Base-by-base conservation (phyloP, 2,329 filamentous ascomycete genomes). In the Ascocoryne sarcoides region DNA sequence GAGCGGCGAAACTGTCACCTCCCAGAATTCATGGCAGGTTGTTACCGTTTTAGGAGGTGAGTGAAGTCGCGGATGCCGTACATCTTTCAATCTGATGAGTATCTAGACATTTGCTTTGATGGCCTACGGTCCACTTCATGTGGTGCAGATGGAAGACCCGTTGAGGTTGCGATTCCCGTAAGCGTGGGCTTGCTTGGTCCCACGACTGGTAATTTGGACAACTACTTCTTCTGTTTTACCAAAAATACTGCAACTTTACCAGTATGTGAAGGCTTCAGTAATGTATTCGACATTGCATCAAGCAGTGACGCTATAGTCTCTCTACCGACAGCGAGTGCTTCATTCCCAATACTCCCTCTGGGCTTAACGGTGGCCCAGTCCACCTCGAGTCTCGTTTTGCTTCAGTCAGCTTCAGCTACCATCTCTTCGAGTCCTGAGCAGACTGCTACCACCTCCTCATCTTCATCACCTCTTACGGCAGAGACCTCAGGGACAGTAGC, bases 211-310 rank as follows among this genome's bases (percentile, higher is more conserved):
- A 26, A 26, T 15, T 15, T 34, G 3, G 17, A 38, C 8, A 39
- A 35, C 17, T 10, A 34, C 2, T 44, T 44, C 29, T 37, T 37
- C 29, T 44, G 42, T 23, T 32, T 44, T 19, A 35, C 34, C 8
- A 26, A 5, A 8, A 37, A 19, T n/a, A 19, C 1, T 12, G 15
- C 14, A 12, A 5, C n/a, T 23, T 5, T 31, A 10, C n/a, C n/a
- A n/a, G 7, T 33, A 7, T 44, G 42, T 18, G 4, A 20, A 15
- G 33, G 12, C 18, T 44, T 39, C 19, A 44, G 42, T 29, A 23
- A 8, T 10, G 14, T 44, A 3, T 44, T 44, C 20, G 19, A 32
- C 23, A 29, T 39, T 12, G n/a, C n/a, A n/a, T n/a, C n/a, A n/a
- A n/a, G n/a, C n/a, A 15, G 15, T 9, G 16, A 23, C 23, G 23